Evolutionary conservation across 352 stramenopile genomes (phyloP), one percentile per base, ranked within the genome.

Genomic region (Phytophthora sansomeana): DNA sequence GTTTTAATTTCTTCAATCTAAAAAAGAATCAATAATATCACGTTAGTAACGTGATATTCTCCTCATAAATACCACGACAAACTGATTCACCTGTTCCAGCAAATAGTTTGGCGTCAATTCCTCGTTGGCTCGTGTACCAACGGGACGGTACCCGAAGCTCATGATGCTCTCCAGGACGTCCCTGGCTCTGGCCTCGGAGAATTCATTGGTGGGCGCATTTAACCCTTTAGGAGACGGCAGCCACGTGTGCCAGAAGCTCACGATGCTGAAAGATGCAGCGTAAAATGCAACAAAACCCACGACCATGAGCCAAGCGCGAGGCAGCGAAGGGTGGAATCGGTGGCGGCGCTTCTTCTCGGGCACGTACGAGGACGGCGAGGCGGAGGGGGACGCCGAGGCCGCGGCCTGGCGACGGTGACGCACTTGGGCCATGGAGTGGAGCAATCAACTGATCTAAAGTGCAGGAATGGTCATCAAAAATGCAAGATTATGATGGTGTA

Each of bases 71-170:
- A 39, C 3, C 5, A 42, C 29, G 11, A n/a, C n/a, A n/a, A n/a
- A n/a, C n/a, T n/a, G n/a, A n/a, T n/a, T n/a, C n/a, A 55, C 79
- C 72, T 90, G 67, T 19, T 67, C 28, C 9, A 93, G 49, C 6
- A 93, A 58, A 35, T 87, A 93, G 8, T 44, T 63, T 2, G 85
- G 85, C 13, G 80, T 90, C 19, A 85, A 58, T 63, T 83, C 80
- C 35, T 93, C 85, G 49, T 93, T 93, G 24, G 81, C 83, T 49
- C 71, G 64, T 4, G 78, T 86, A 21, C 85, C 85, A 2, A 93
- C 81, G 0, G 80, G 80, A 16, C 83, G 85, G 52, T 87, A 91
- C 9, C 85, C 82, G 43, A 91, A 89, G 69, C 77, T 80, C 80
- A 91, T 87, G 51, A 93, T 87, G 11, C 78, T 46, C 42, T 91